Percentiles rank a stretch among this genome's conserved stretches.
Conservation (phyloP, 306 rosid genomes). For the Cicer bijugum region DNA sequence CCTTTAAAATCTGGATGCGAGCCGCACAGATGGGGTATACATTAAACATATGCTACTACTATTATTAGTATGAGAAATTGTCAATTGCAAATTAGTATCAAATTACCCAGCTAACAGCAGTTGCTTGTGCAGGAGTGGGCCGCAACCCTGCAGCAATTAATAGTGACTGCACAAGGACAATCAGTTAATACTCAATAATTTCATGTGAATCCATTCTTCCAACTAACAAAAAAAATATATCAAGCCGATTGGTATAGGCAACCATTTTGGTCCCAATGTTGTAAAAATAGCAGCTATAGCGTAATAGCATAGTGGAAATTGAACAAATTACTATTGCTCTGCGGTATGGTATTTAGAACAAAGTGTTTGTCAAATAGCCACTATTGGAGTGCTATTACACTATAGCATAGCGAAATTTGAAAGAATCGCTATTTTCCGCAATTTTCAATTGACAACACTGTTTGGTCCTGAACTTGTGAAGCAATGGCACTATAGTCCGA, state of each 20-base stretch:
- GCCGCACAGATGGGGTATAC: slow-evolving; percentile 9
- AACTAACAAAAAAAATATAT: neutral
- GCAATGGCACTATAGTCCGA: too few species aligned
- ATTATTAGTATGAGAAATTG: slow-evolving; percentile 32
- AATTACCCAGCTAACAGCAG: slow-evolving; percentile 96
- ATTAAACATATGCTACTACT: slow-evolving; percentile 21
- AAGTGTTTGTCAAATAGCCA: too few species aligned
- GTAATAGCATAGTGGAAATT: too few species aligned
- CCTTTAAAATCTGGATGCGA: slow-evolving; percentile 72
- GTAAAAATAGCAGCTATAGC: too few species aligned
- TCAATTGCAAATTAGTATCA: slow-evolving; percentile 33
- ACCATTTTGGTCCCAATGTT: too few species aligned
- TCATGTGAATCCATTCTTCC: slow-evolving; percentile 22
- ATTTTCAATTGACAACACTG: too few species aligned
- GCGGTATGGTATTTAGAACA: too few species aligned
- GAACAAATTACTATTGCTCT: too few species aligned
- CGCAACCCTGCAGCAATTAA: slow-evolving; percentile 99
- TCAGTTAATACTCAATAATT: slow-evolving; percentile 32
- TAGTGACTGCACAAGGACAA: slow-evolving; percentile 75
- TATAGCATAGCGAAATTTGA: too few species aligned
- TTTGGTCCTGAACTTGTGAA: too few species aligned
- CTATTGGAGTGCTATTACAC: too few species aligned
- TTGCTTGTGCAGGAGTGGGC: slow-evolving; percentile 96
- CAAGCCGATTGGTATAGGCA: neutral
- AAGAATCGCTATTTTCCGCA: too few species aligned